Evolutionary conservation across 805 yeast species (phyloP), one percentile per base, ranked within the genome.

Genomic region (Starmerella cellae): DNA sequence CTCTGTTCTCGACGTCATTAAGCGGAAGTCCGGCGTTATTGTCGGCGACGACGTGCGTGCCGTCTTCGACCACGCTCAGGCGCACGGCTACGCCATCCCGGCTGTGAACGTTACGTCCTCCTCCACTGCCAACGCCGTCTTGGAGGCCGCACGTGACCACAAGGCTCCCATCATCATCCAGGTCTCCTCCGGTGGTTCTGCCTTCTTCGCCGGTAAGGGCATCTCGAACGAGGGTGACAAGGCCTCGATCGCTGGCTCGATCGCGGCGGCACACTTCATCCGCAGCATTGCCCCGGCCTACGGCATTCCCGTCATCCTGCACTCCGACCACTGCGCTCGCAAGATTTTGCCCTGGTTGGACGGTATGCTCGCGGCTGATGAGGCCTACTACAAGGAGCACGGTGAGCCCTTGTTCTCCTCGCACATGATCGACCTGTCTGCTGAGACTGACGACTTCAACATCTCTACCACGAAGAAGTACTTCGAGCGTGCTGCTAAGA

Each of bases 181-280:
- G 72, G 77, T 88, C 57, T 88, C 97, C 49, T 85, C 91, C 68
- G 98, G 98, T 73, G 98, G 98, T 74, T 94, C 98, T 56, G 97
- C 97, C 52, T 91, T 77, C 83, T 91, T 91, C 65, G 98, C 98
- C 53, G 98, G 98, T 72, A 91, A 91, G 78, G 98, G 97, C 72
- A 85, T 91, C 57, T 73, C 75, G 65, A 91, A 91, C 82, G 73
- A 73, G 60, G 79, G 83, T 73, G 97, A 91, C 73, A 70, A 71
- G 60, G 98, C 97, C 48, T 80, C 97, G 50, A 82, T 91, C 68
- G 79, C 77, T 47, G 98, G 98, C 68, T 69, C 94, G 62, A 64
- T 91, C 62, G 95, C 98, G 58, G 97, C 96, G 62, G 98, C 94
- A 53, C 95, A 83, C 74, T 91, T 81, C 77, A 79, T 91, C 68